Conservation (phyloP, 2,329 filamentous ascomycete species). For the Phyllosticta ampelicida region DNA sequence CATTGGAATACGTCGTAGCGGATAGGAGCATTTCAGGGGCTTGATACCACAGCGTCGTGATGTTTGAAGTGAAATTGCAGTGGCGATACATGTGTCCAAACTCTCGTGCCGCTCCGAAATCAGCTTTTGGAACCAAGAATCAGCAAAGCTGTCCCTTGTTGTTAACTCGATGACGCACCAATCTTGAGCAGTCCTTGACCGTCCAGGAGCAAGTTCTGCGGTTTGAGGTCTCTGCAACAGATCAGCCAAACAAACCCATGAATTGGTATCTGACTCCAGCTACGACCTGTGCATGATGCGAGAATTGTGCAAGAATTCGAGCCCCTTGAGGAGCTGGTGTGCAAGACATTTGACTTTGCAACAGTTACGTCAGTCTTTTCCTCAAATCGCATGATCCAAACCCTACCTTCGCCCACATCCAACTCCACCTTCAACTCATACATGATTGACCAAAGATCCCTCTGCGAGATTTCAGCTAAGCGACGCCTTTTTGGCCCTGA, state of each 20-base stretch:
- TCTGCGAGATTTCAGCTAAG: conserved; percentile 1
- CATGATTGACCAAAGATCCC: conserved; percentile 15
- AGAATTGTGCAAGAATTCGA: conserved; percentile 26
- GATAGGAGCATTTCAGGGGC: conserved; percentile 13
- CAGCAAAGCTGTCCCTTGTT: neutral
- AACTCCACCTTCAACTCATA: conserved; percentile 23
- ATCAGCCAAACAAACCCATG: conserved; percentile 10
- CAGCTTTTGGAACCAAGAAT: conserved; percentile 13
- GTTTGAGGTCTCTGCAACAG: conserved; percentile 23
- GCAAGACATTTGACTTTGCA: conserved; percentile 24
- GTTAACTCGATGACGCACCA: conserved; percentile 14
- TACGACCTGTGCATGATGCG: conserved; percentile 23
- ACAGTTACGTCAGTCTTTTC: neutral
- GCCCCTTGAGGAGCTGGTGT: conserved; percentile 27
- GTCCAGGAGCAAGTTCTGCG: conserved; percentile 27
- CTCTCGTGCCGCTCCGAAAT: conserved; percentile 27
- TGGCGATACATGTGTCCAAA: conserved; percentile 16
- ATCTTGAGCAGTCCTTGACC: conserved; percentile 26
- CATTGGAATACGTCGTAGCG: conserved; percentile 8
- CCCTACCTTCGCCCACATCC: conserved; percentile 22
- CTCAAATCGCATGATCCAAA: neutral
- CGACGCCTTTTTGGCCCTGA: conserved; percentile 21
- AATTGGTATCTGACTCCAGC: neutral
- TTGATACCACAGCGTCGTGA: conserved; percentile 14
- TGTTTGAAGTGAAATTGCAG: conserved; percentile 24